A percentile compares a stretch with the other conserved stretches of the same genome.
Evolutionary conservation across 768 basidiomycete species (phyloP).

Genomic region (Mycena amicta): DNA sequence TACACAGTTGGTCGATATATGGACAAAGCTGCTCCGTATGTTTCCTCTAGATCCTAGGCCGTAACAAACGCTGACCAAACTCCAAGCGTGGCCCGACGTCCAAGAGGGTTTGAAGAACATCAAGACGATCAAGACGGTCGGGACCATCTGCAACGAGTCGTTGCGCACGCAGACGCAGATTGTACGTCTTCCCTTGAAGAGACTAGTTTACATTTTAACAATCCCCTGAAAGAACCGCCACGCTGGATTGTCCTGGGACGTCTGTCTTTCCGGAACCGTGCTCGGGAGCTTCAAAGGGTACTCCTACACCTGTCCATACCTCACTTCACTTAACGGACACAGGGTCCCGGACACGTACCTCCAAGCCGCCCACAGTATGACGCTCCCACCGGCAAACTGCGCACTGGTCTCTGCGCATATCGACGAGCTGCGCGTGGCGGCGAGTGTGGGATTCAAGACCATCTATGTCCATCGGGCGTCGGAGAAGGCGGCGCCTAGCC

Average conservation of each 20-base stretch:
- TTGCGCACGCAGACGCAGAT: conserved; percentile 19
- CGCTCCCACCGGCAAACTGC: conserved; percentile 33
- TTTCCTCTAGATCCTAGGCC: no score
- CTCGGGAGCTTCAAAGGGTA: conserved; percentile 15
- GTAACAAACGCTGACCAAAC: no score
- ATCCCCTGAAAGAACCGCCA: conserved; percentile 20
- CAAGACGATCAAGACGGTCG: conserved; percentile 17
- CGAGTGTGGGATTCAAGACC: conserved; percentile 40
- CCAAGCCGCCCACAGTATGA: conserved; percentile 38
- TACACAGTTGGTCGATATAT: conserved; percentile 13
- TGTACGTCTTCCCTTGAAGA: conserved; percentile 1
- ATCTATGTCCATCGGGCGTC: conserved; percentile 43
- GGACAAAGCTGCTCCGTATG: conserved; percentile 12
- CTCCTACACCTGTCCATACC: not conserved
- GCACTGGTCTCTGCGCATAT: conserved; percentile 48
- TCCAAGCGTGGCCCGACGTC: conserved; percentile 18
- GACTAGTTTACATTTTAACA: no score
- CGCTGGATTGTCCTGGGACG: conserved; percentile 20
- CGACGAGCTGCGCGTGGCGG: conserved; percentile 41
- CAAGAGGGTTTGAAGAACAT: conserved; percentile 16
- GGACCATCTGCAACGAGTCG: conserved; percentile 14
- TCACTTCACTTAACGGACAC: not conserved
- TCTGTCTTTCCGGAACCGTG: conserved; percentile 15
- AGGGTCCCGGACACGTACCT: conserved; percentile 39
- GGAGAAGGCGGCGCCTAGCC: conserved; percentile 22